Evolutionary conservation across 768 basidiomycete genomes (phyloP).

Genomic region (Mycena kentingensis): DNA sequence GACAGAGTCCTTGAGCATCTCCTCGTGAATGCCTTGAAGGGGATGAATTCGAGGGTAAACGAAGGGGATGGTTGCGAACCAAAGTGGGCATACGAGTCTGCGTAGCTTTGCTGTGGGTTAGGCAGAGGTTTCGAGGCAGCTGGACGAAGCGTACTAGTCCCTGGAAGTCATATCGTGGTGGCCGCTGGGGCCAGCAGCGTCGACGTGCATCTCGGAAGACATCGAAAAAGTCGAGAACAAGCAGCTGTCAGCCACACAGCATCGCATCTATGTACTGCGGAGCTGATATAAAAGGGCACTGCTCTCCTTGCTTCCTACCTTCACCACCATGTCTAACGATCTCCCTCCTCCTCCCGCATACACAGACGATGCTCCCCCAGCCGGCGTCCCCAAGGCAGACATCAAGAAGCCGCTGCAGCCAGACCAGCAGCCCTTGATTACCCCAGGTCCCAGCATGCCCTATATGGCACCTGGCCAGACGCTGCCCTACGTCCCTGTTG

Average conservation of each 20-base stretch:
- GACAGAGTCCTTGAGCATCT: constrained; percentile 98
- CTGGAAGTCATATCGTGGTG: constrained; percentile 72
- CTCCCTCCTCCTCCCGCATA: too few species aligned
- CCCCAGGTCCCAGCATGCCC: constrained; percentile 13
- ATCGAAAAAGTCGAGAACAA: background rate
- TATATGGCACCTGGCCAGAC: background rate
- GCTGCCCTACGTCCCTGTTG: constrained; percentile 4
- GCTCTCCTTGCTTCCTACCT: too few species aligned
- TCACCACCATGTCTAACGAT: too few species aligned
- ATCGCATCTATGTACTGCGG: background rate
- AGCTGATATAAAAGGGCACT: background rate
- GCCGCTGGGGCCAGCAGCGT: constrained; percentile 24
- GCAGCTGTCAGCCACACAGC: background rate
- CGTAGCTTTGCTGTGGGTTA: constrained; percentile 70
- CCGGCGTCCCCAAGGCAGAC: background rate
- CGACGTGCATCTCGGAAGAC: constrained; percentile 18
- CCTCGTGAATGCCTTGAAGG: constrained; percentile 88
- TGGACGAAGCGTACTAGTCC: constrained; percentile 61
- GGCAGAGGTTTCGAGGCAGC: background rate
- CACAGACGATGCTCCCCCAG: too few species aligned
- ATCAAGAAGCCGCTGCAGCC: background rate
- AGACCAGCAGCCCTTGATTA: constrained; percentile 2
- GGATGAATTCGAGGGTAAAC: constrained; percentile 3
- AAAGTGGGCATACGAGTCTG: constrained; percentile 95
- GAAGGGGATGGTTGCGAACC: constrained; percentile 48